Evolutionary conservation across 345 rosid species (phyloP).

Genomic region (Dipteronia sinensis): DNA sequence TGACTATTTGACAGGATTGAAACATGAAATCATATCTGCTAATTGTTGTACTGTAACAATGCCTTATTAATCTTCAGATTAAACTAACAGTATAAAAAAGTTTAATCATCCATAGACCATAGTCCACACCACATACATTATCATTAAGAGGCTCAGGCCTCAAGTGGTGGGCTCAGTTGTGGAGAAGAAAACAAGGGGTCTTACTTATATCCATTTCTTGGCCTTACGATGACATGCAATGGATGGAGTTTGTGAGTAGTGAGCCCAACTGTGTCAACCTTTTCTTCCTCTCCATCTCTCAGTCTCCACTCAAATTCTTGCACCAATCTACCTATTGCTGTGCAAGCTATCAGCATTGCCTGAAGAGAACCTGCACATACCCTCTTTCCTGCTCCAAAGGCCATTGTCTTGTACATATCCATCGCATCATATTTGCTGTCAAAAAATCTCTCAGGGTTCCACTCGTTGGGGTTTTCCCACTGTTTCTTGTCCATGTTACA

Average conservation of each 20-base stretch:
- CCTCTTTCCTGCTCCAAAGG: conserved; percentile 86
- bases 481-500: conserved; percentile 84
- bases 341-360: conserved; percentile 58
- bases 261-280: conserved; percentile 63
- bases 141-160: background rate
- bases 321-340: conserved; percentile 67
- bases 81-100: too few species aligned
- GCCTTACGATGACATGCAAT: conserved; percentile 53
- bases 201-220: conserved; percentile 31
- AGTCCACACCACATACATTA: background rate
- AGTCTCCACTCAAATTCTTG: conserved; percentile 84
- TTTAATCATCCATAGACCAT: background rate
- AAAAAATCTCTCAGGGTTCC: conserved; percentile 79
- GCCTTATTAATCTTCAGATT: background rate
- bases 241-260: conserved; percentile 81
- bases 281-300: conserved; percentile 62
- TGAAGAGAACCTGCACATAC: conserved; percentile 78
- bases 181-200: background rate
- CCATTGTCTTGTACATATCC: conserved; percentile 86
- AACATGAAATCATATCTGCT: background rate
- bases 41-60: too few species aligned
- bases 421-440: conserved; percentile 47
- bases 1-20: background rate
- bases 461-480: conserved; percentile 71
- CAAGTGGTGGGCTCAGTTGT: background rate